Conservation (phyloP, 768 basidiomycete genomes). For the Russula griseocarnosa region DNA sequence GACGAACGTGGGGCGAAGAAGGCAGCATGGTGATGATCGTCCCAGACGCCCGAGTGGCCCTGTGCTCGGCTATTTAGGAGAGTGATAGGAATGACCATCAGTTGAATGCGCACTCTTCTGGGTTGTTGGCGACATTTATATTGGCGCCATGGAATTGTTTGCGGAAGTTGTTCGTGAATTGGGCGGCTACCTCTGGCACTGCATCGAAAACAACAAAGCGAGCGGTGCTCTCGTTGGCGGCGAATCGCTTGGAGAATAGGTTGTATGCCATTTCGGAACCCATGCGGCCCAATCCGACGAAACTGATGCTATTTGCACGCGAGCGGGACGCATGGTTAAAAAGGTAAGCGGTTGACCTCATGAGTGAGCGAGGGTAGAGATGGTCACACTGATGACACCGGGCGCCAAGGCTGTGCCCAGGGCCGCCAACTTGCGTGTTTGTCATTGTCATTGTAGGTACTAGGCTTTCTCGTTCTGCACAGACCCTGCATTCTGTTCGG, state of each 20-base stretch:
- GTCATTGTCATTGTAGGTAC: rapidly evolving
- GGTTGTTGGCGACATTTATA: constrained; percentile 56
- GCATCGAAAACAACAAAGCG: constrained; percentile 80
- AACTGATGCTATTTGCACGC: constrained; percentile 52
- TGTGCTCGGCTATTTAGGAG: constrained; percentile 32
- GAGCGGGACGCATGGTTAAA: constrained; percentile 31
- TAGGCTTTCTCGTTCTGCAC: not conserved
- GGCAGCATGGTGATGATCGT: constrained; percentile 89
- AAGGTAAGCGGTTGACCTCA: constrained; percentile 49
- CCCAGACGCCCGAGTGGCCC: constrained; percentile 58
- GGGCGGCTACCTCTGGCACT: constrained; percentile 50
- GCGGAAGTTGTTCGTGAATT: constrained; percentile 55
- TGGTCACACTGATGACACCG: too few relatives aligned
- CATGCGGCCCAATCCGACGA: constrained; percentile 88
- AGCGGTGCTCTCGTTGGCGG: constrained; percentile 47
- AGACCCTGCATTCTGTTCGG: not conserved
- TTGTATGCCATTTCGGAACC: constrained; percentile 84
- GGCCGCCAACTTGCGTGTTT: too few relatives aligned
- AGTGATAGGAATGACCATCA: constrained; percentile 11
- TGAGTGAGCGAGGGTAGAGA: constrained; percentile 30
- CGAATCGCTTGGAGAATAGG: constrained; percentile 69
- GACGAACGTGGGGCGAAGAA: constrained; percentile 80
- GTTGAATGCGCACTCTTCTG: constrained; percentile 59
- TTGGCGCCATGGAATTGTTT: constrained; percentile 55
- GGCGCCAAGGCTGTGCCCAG: not conserved